Evolutionary conservation across 2,329 filamentous ascomycete genomes (phyloP).

Genomic region (Pseudocercospora fijiensis): DNA sequence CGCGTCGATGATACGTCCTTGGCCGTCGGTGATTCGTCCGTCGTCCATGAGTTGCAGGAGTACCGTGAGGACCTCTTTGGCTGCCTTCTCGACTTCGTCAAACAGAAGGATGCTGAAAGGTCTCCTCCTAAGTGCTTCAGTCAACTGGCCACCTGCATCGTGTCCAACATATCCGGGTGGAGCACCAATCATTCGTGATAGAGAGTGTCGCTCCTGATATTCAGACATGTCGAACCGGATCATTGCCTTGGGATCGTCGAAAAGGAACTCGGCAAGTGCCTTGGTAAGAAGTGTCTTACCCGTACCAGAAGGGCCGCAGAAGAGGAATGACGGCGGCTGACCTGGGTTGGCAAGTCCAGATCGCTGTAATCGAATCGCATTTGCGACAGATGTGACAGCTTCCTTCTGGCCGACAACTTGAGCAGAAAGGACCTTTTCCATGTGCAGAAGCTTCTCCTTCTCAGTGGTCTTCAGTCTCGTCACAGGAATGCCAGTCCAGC

Average conservation of each 20-base stretch:
- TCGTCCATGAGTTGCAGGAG: constrained; percentile 99
- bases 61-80: constrained; percentile 94
- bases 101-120: constrained; percentile 98
- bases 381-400: constrained; percentile 87
- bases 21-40: constrained; percentile 95
- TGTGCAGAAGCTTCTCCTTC: constrained; percentile 96
- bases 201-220: constrained; percentile 93
- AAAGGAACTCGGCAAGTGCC: constrained; percentile 93
- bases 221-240: constrained; percentile 99
- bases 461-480: constrained; percentile 91
- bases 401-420: constrained; percentile 92
- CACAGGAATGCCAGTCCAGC: constrained; percentile 98
- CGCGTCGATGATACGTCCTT: constrained; percentile 90
- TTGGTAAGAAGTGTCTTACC: constrained; percentile 98
- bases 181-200: constrained; percentile 96
- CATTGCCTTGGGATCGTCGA: constrained; percentile 96
- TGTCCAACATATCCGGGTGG: constrained; percentile 97
- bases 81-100: constrained; percentile 97
- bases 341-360: constrained; percentile 95
- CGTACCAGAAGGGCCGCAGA: constrained; percentile 96
- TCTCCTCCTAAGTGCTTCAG: constrained; percentile 86
- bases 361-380: constrained; percentile 91
- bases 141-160: constrained; percentile 92
- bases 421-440: constrained; percentile 83
- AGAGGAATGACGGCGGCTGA: constrained; percentile 95